These are phyloP conservation scores for Flagelloscypha sp. DNA, from an alignment of 768 basidiomycete species.

Conservation along the genomic window DNA sequence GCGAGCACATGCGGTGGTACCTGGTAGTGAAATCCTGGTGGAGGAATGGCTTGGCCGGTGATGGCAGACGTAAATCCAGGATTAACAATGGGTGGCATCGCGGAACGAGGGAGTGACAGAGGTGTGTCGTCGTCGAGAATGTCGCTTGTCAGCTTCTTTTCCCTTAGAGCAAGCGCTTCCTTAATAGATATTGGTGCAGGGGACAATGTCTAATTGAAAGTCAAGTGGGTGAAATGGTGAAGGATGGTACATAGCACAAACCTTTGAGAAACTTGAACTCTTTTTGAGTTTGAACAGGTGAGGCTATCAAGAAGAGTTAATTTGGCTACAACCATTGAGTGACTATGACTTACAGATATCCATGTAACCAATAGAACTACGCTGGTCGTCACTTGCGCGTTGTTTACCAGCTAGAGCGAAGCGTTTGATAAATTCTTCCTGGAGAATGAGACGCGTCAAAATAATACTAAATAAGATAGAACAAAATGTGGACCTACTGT, in stretches of 20 bases:
- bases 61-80: constrained; percentile 3
- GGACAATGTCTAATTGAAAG: constrained; percentile 59
- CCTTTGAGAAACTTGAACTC: constrained; percentile 71
- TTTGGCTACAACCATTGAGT: too few relatives aligned
- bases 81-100: constrained; percentile 5
- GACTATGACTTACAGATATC: constrained; percentile 79
- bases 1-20: not conserved
- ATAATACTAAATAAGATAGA: constrained; percentile 1
- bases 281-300: constrained; percentile 50
- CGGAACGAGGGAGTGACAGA: constrained; percentile 19
- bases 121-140: constrained; percentile 55
- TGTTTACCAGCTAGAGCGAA: constrained; percentile 62
- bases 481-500: constrained; percentile 39
- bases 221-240: constrained; percentile 6
- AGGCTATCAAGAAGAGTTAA: constrained; percentile 42
- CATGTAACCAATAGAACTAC: constrained; percentile 54
- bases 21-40: constrained; percentile 7
- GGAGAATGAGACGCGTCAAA: constrained; percentile 6
- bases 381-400: constrained; percentile 50
- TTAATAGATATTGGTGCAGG: constrained; percentile 48
- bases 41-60: constrained; percentile 4
- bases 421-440: constrained; percentile 85
- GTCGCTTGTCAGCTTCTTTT: constrained; percentile 45
- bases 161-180: constrained; percentile 51
- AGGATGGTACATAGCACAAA: constrained; percentile 19